Evolutionary conservation across 2,329 filamentous ascomycete genomes (phyloP).

Genomic region (Neopestalotiopsis clavispora): DNA sequence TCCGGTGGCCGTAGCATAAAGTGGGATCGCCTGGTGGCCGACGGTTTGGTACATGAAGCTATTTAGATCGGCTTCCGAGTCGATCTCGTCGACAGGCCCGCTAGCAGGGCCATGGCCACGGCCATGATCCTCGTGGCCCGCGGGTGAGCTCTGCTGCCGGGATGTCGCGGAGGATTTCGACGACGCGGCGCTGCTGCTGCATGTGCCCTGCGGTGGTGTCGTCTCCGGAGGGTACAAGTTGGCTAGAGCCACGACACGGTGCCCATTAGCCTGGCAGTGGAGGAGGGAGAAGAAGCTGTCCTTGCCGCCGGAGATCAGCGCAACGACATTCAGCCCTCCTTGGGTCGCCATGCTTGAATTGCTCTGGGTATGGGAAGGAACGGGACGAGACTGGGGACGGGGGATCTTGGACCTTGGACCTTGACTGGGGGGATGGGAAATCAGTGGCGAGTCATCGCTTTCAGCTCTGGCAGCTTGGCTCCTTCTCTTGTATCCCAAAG

Average conservation of each 20-base stretch:
- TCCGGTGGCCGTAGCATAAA: conserved; percentile 79
- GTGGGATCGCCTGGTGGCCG: conserved; percentile 83
- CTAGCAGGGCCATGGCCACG: conserved; percentile 35
- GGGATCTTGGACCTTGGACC: too few species aligned
- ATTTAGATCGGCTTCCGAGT: conserved; percentile 73
- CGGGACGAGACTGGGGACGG: background rate
- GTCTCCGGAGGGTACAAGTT: conserved; percentile 73
- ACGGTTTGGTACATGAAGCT: conserved; percentile 99
- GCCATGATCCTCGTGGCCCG: conserved; percentile 10
- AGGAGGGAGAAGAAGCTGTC: conserved; percentile 94
- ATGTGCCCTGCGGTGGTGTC: background rate
- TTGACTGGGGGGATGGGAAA: background rate
- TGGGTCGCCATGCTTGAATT: conserved; percentile 43
- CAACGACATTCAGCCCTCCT: conserved; percentile 74
- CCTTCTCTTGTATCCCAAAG: background rate
- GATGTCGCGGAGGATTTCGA: conserved; percentile 19
- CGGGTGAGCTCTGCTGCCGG: conserved; percentile 21
- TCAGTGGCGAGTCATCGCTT: conserved; percentile 12
- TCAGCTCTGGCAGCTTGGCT: conserved; percentile 2
- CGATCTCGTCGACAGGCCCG: conserved; percentile 25
- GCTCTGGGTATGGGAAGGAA: background rate
- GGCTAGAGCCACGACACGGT: conserved; percentile 83
- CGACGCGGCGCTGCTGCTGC: conserved; percentile 17
- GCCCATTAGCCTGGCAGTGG: conserved; percentile 86
- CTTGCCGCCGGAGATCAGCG: conserved; percentile 93